Evolutionary conservation across 2,329 filamentous ascomycete species (phyloP), one percentile per base, ranked within the genome.

Genomic region (Cladosporium halotolerans): DNA sequence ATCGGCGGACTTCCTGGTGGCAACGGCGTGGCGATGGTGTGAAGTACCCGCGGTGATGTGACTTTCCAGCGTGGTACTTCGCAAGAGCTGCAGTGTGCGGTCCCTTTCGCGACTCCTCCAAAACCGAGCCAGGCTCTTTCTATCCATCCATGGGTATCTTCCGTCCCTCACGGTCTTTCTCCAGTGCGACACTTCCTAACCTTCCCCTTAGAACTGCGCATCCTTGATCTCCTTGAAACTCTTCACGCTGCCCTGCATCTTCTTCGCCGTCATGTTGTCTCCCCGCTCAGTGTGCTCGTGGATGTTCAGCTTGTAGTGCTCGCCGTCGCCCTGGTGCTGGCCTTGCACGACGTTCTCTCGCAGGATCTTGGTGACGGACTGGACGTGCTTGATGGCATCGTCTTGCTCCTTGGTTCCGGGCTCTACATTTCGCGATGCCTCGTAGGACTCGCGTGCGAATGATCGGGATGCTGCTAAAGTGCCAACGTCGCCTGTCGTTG

Each of bases 281-380:
- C 93, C 90, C 60, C 89, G 79, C 71, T 99, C 92, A 31, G 86
- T 99, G 60, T 95, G 76, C 57, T 95, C 81, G 69, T 97, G 93
- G 72, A 99, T 96, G 48, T 85, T 80, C 54, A 97, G 74, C 67
- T 86, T 96, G 61, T 60, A 62, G 36, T 64, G 58, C 33, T 67
- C 59, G 4, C 52, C 55, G 41, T 43, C 32, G 10, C 57, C 60
- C 54, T 44, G 52, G 38, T 58, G 47, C 52, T 53, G 62, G 6
- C 92, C 93, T 69, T 99, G 93, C 3, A 99, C 91, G 3, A 99
- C 77, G 64, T 97, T 97, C 67, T 88, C 78, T 60, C 82, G 77
- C 57, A 99, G 68, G 53, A 97, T 85, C 58, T 79, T 79, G 2
- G 92, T 88, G 3, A 97, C 84, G 39, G 93, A 88, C 57, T 91